Base-by-base conservation (phyloP, 2,329 filamentous ascomycete species). In the Alternaria gaisen region DNA sequence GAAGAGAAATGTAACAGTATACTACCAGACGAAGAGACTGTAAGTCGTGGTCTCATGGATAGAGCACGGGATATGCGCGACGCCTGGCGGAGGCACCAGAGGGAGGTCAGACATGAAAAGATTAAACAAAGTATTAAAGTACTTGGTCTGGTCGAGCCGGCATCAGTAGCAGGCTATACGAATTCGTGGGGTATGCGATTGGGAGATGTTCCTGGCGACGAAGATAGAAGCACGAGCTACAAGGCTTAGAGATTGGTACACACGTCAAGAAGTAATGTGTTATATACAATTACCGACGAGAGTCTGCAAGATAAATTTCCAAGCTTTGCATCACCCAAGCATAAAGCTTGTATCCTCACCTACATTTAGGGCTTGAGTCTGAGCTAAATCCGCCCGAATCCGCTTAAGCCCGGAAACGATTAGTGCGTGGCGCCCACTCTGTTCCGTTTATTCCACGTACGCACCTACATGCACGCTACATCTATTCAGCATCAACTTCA, bases 91-190 rank as follows among this genome's bases (percentile, higher is more conserved):
- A 66, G 53, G 26, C 65, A 69, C 9, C 63, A 67, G 14, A 60
- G 42, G 26, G 68, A 75, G 22, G 53, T 53, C 2, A 67, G 67
- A 58, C 71, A 72, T 11, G 67, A 74, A 52, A 71, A 66, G 43
- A 43, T 77, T 14, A 78, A 77, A 64, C 65, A 65, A 42, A 77
- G 71, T 58, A 78, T 78, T 9, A 69, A 60, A 32, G 66, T 77
- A 3, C 42, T 78, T 7, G 75, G 74, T 2, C 74, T 70, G 3
- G 70, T 68, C 11, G 74, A 77, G 60, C 69, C 70, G 8, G 54
- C 55, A 5, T 64, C 69, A 12, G 63, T 68, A 9, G 67, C 59
- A 4, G 62, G 58, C 1, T 72, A 62, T 51, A 60, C 66, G 6
- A 61, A 60, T 16, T 34, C 48, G 20, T 56, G 60, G 24, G 54